Conservation (phyloP, 257 asterid species). For the Linaria vulgaris region DNA sequence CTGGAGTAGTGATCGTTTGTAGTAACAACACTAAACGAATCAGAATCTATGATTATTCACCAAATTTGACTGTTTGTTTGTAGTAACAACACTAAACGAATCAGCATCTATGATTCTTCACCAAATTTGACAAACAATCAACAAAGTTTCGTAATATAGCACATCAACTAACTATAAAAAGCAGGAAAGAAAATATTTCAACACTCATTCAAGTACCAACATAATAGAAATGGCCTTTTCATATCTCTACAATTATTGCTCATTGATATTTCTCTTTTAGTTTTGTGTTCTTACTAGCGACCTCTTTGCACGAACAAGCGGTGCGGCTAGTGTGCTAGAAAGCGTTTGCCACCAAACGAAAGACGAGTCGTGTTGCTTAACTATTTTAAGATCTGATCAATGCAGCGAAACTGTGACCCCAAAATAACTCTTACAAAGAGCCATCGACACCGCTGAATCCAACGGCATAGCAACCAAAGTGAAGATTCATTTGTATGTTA, state of each 20-base stretch:
- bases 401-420: conserved; percentile 10
- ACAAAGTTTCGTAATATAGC: no score
- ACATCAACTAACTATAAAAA: no score
- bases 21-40: no score
- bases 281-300: not conserved
- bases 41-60: no score
- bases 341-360: conserved; percentile 5
- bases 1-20: no score
- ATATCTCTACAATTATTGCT: not conserved
- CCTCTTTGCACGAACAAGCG: not conserved
- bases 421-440: conserved; percentile 19
- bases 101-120: no score
- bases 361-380: not conserved
- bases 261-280: not conserved
- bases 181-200: not conserved
- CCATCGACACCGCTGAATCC: conserved; percentile 9
- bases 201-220: no score
- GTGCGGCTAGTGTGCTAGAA: not conserved
- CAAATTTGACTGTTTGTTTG: no score
- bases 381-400: not conserved
- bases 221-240: not conserved
- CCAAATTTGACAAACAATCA: no score
- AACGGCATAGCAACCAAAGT: conserved; percentile 2
- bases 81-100: no score
- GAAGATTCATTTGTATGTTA: not conserved